Percentiles rank a stretch among this genome's conserved stretches.
Evolutionary conservation across 352 stramenopile species (phyloP).

Genomic region (Globisporangium takayamanum): DNA sequence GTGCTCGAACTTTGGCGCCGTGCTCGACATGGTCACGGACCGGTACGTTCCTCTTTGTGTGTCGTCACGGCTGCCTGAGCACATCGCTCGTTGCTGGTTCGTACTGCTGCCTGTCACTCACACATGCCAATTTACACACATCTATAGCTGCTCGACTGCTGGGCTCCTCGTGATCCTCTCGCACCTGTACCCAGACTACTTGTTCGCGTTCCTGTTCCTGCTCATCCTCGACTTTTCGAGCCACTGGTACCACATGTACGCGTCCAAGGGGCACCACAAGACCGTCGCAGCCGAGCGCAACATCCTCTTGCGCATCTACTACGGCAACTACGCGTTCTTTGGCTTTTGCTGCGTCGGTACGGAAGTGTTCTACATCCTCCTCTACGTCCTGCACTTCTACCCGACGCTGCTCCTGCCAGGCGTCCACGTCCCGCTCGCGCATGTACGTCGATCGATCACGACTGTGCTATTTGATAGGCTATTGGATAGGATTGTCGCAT

Average conservation of each 20-base stretch:
- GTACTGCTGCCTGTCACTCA: neutral
- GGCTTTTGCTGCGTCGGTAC: constrained; percentile 90
- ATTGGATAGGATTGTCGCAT: neutral
- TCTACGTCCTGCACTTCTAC: constrained; percentile 87
- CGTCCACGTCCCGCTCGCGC: constrained; percentile 44
- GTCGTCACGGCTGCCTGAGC: no score
- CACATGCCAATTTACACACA: neutral
- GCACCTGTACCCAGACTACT: constrained; percentile 85
- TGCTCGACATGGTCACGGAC: constrained; percentile 99
- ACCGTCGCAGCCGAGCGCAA: constrained; percentile 87
- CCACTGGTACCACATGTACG: constrained; percentile 99
- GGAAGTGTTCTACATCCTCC: constrained; percentile 89
- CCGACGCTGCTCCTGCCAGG: constrained; percentile 52
- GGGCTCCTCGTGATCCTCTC: constrained; percentile 93
- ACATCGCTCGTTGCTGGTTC: neutral
- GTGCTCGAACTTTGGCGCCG: constrained; percentile 92
- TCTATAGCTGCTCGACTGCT: constrained; percentile 86
- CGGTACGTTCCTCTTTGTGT: constrained; percentile 23
- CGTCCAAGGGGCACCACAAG: constrained; percentile 94
- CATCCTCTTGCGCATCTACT: constrained; percentile 93
- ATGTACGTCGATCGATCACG: constrained; percentile 22
- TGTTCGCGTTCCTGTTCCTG: constrained; percentile 82
- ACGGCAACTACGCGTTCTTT: constrained; percentile 90
- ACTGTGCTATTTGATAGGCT: neutral
- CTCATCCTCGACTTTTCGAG: constrained; percentile 96